Evolutionary conservation across 2,329 filamentous ascomycete genomes (phyloP).

Genomic region (Chaetomium sp.): DNA sequence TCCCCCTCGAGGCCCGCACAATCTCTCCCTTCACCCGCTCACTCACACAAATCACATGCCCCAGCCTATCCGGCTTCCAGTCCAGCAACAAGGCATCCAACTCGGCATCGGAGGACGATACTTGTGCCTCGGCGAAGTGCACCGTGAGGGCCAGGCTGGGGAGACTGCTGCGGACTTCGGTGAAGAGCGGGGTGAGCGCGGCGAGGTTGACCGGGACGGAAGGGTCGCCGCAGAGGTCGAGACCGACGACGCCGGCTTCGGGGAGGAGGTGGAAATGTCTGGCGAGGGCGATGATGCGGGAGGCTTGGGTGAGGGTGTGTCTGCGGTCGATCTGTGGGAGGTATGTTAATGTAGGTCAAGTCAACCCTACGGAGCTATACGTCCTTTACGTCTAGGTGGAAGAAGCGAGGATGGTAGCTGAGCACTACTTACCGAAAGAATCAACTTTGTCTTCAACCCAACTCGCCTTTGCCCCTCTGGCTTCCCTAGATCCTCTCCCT

Average conservation of each 20-base stretch:
- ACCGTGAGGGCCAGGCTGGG: slow-evolving; percentile 59
- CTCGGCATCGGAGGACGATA: slow-evolving; percentile 52
- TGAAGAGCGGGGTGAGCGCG: slow-evolving; percentile 52
- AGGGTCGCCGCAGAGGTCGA: slow-evolving; percentile 77
- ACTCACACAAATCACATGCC: slow-evolving; percentile 72
- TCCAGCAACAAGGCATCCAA: slow-evolving; percentile 52
- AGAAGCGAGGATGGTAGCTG: not conserved
- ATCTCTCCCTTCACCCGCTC: slow-evolving; percentile 53
- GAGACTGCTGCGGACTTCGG: slow-evolving; percentile 39
- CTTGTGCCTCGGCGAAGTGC: slow-evolving; percentile 68
- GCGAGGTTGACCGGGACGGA: slow-evolving; percentile 40
- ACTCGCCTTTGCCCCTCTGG: slow-evolving; percentile 27
- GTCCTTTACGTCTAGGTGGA: no score
- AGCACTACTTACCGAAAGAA: slow-evolving; percentile 47
- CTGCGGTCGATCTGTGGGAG: slow-evolving; percentile 54
- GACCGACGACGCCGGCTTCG: slow-evolving; percentile 54
- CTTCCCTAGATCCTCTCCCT: no score
- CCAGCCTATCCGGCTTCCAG: slow-evolving; percentile 62
- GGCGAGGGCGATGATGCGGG: slow-evolving; percentile 59
- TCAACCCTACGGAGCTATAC: no score
- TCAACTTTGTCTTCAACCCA: slow-evolving; percentile 54
- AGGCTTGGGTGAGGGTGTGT: slow-evolving; percentile 51
- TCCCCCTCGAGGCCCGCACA: slow-evolving; percentile 28
- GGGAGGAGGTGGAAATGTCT: slow-evolving; percentile 38
- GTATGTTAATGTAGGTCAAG: not conserved